Conservation (phyloP, 2,329 filamentous ascomycete genomes). For the Coleophoma crateriformis region DNA sequence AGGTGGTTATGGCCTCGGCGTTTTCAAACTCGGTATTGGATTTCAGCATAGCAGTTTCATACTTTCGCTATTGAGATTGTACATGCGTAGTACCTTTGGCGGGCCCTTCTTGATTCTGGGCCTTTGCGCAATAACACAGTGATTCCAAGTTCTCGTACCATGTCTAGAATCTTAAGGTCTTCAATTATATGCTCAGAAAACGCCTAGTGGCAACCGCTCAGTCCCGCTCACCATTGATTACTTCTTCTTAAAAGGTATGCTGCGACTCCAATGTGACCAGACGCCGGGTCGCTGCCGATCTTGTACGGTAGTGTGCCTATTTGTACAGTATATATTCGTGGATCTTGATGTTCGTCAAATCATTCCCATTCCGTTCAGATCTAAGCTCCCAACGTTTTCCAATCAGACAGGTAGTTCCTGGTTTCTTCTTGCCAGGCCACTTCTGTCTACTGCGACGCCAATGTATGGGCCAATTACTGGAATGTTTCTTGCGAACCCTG, state of each 20-base stretch:
- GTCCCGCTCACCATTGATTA: too few relatives aligned
- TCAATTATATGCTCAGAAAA: too few relatives aligned
- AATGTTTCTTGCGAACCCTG: conserved; percentile 76
- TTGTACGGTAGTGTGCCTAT: too few relatives aligned
- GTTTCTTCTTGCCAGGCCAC: conserved; percentile 65
- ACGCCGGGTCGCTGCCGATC: too few relatives aligned
- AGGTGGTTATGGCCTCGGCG: conserved; percentile 19
- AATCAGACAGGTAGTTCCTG: conserved; percentile 70
- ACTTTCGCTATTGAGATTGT: background rate
- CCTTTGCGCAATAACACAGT: too few relatives aligned
- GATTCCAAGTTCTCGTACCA: too few relatives aligned
- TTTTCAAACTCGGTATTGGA: background rate
- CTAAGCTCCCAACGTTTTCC: background rate
- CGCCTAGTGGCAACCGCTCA: too few relatives aligned
- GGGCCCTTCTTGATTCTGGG: too few relatives aligned
- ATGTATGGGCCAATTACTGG: conserved; percentile 86
- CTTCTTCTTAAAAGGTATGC: too few relatives aligned
- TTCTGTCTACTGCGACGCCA: conserved; percentile 64
- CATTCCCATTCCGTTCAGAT: background rate
- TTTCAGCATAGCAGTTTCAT: background rate
- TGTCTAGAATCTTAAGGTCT: too few relatives aligned
- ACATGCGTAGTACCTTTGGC: background rate
- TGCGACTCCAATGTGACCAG: too few relatives aligned
- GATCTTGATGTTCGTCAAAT: background rate
- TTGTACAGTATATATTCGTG: too few relatives aligned